Conservation (phyloP, 306 rosid genomes). For the Urtica urens region DNA sequence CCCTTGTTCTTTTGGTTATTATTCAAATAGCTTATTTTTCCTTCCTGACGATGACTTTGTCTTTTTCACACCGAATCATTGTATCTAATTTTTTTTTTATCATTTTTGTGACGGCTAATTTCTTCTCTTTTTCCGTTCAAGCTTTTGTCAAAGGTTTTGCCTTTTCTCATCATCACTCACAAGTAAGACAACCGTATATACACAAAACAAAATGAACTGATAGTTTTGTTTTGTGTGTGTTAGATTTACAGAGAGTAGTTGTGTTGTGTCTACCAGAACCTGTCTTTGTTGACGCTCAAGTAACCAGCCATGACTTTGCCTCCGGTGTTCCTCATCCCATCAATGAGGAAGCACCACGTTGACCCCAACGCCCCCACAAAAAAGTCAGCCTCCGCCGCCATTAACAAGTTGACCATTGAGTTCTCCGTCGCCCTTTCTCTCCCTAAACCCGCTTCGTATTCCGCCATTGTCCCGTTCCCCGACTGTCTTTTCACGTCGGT, state of each 20-base stretch:
- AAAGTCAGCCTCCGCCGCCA: slow-evolving; percentile 83
- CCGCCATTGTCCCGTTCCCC: slow-evolving; percentile 52
- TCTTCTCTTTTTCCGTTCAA: slow-evolving; percentile 8
- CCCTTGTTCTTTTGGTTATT: no score
- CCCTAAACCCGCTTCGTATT: slow-evolving; percentile 63
- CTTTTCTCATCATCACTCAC: no score
- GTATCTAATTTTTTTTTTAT: slow-evolving; percentile 38
- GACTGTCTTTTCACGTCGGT: slow-evolving; percentile 53
- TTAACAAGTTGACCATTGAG: slow-evolving; percentile 85
- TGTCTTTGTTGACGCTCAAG: slow-evolving; percentile 84
- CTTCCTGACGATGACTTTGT: slow-evolving; percentile 29
- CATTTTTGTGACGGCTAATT: slow-evolving; percentile 26
- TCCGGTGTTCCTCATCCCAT: slow-evolving; percentile 95
- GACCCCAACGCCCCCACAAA: slow-evolving; percentile 89
- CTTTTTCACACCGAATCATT: slow-evolving; percentile 32
- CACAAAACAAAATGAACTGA: no score
- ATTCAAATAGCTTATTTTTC: slow-evolving; percentile 35
- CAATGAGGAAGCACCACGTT: slow-evolving; percentile 81
- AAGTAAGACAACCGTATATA: no score
- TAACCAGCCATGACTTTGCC: slow-evolving; percentile 93
- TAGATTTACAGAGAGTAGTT: slow-evolving; percentile 4
- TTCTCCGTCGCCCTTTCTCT: slow-evolving; percentile 74
- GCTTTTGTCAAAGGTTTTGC: no score
- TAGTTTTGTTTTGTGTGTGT: background rate
- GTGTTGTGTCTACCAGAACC: slow-evolving; percentile 48